These are phyloP conservation scores for Amanita exitialis DNA, from an alignment of 768 basidiomycete genomes.

Conservation along the genomic window DNA sequence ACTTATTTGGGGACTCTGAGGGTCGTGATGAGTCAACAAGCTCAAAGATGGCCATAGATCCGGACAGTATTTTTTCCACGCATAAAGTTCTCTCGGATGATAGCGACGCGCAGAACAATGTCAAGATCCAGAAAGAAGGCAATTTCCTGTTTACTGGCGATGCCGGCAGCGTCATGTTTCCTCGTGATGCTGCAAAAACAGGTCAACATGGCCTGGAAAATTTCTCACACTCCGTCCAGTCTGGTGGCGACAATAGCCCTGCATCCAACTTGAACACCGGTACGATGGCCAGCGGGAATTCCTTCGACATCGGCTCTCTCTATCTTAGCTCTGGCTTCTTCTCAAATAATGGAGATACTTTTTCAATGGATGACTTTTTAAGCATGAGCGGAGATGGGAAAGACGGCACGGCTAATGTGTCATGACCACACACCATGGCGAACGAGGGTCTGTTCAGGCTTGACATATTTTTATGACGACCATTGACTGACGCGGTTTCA, in stretches of 20 bases:
- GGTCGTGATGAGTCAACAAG: constrained; percentile 23
- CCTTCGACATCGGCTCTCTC: constrained; percentile 40
- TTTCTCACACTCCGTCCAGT: constrained; percentile 19
- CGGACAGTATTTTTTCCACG: constrained; percentile 45
- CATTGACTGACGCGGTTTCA: not conserved
- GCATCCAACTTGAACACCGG: constrained; percentile 17
- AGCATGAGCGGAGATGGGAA: constrained; percentile 24
- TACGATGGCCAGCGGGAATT: constrained; percentile 12
- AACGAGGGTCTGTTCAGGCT: not conserved
- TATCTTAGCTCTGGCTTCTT: constrained; percentile 35
- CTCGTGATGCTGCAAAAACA: constrained; percentile 8
- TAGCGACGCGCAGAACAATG: constrained; percentile 9
- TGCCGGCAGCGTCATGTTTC: constrained; percentile 8
- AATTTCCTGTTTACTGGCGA: constrained; percentile 12
- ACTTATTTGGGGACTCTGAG: constrained; percentile 43
- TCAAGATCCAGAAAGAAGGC: constrained; percentile 11
- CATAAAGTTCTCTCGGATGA: not conserved
- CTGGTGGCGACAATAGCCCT: not conserved
- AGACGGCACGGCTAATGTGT: not conserved
- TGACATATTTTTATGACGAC: not conserved
- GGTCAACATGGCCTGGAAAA: constrained; percentile 29
- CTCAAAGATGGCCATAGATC: constrained; percentile 19
- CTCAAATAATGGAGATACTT: constrained; percentile 22
- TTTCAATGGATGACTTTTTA: constrained; percentile 38
- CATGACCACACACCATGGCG: not conserved